These are phyloP conservation scores for Komagataella pseudopastoris DNA, from an alignment of 805 yeast genomes.

Conservation along the genomic window DNA sequence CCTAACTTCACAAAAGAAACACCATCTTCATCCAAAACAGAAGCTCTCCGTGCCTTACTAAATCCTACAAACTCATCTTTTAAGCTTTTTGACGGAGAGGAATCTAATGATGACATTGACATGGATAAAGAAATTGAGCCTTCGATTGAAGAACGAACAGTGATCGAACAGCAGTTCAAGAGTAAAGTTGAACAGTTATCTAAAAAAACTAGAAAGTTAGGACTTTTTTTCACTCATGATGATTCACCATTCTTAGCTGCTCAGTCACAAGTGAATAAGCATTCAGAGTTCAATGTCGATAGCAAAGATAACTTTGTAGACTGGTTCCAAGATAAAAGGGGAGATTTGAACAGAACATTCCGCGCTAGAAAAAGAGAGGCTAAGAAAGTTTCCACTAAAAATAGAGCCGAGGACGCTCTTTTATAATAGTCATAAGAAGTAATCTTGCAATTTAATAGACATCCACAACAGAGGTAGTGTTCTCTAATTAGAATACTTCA, in stretches of 20 bases:
- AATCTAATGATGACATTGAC: conserved; percentile 27
- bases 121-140: neutral
- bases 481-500: conserved; percentile 17
- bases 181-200: conserved; percentile 2
- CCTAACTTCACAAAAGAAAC: neutral
- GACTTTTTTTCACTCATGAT: conserved; percentile 70
- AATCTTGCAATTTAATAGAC: neutral
- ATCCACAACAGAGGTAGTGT: neutral
- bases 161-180: neutral
- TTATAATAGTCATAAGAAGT: neutral
- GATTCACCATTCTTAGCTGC: conserved; percentile 81
- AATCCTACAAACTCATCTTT: conserved; percentile 27
- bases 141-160: neutral
- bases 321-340: conserved; percentile 77
- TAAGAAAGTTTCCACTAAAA: neutral
- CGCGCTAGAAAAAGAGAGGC: conserved; percentile 68
- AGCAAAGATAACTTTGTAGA: conserved; percentile 40
- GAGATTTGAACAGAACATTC: conserved; percentile 64
- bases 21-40: conserved; percentile 24
- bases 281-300: conserved; percentile 15
- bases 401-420: neutral
- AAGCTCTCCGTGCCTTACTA: conserved; percentile 47
- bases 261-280: conserved; percentile 64
- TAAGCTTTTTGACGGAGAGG: conserved; percentile 32
- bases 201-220: conserved; percentile 22